A percentile compares a stretch with the other conserved stretches of the same genome.
phyloP scores from a whole-genome alignment of 2,329 filamentous ascomycete genomes.

The Tolypocladium pustulatum region DNA sequence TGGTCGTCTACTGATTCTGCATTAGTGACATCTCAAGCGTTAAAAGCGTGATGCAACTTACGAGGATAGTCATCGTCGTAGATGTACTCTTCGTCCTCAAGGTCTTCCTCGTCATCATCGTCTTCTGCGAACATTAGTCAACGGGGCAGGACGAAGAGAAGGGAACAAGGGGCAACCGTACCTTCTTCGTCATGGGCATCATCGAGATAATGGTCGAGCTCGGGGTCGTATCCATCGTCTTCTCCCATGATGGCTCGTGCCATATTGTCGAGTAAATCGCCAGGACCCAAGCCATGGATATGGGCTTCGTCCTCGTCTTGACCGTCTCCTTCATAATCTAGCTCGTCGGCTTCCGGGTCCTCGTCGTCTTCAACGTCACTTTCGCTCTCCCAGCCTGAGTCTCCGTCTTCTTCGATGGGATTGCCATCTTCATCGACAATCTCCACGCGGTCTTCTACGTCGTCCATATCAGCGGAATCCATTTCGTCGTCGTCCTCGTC shows the following conservation, averaged over 20 bases:
- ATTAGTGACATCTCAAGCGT: neutral
- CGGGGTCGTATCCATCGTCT: slow-evolving; percentile 40
- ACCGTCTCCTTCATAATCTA: slow-evolving; percentile 44
- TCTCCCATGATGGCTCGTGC: slow-evolving; percentile 44
- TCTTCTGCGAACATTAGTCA: slow-evolving; percentile 21
- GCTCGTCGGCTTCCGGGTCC: slow-evolving; percentile 40
- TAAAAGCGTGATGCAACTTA: slow-evolving; percentile 24
- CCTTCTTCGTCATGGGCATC: slow-evolving; percentile 51
- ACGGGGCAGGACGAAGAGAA: neutral
- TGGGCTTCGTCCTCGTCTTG: slow-evolving; percentile 45
- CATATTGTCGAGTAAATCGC: slow-evolving; percentile 38
- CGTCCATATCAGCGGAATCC: slow-evolving; percentile 35
- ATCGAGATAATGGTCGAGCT: slow-evolving; percentile 43
- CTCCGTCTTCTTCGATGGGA: slow-evolving; percentile 47
- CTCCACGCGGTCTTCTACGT: slow-evolving; percentile 42
- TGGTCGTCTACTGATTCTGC: slow-evolving; percentile 5
- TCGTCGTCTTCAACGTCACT: slow-evolving; percentile 45
- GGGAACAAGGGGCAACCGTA: slow-evolving; percentile 13
- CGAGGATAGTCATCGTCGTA: slow-evolving; percentile 50
- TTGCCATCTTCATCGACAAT: slow-evolving; percentile 56
- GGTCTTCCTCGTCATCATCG: slow-evolving; percentile 58
- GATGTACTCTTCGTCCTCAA: slow-evolving; percentile 56
- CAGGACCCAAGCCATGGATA: slow-evolving; percentile 32
- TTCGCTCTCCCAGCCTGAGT: slow-evolving; percentile 51
- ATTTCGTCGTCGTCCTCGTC: slow-evolving; percentile 39